phyloP scores from a whole-genome alignment of 2,329 filamentous ascomycete species.

The Corinectria fuckeliana region DNA sequence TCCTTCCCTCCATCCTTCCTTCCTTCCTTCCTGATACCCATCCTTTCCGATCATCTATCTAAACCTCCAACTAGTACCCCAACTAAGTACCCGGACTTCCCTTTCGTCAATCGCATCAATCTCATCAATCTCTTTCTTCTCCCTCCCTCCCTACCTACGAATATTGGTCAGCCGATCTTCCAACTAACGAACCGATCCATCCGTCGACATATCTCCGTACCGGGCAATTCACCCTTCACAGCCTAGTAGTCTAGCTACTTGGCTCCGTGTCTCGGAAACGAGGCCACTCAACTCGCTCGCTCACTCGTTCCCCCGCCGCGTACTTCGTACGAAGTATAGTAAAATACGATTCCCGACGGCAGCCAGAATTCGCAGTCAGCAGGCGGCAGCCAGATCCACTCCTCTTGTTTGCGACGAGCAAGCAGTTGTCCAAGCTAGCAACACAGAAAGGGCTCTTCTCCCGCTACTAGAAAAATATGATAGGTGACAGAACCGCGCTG shows the following conservation, averaged over 20 bases:
- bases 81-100: too few species aligned
- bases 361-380: neutral
- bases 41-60: neutral
- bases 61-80: neutral
- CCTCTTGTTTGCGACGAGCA: neutral
- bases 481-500: slow-evolving; percentile 18
- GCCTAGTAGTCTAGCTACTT: neutral
- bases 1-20: neutral
- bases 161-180: neutral
- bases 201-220: neutral
- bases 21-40: neutral
- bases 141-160: neutral
- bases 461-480: slow-evolving; percentile 22
- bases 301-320: neutral
- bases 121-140: neutral
- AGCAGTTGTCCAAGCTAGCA: neutral
- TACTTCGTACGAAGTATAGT: neutral
- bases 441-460: neutral
- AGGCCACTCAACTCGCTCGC: neutral
- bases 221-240: neutral
- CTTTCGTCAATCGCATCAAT: neutral
- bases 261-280: neutral
- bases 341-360: neutral
- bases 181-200: neutral
- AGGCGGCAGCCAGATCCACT: neutral